These are phyloP conservation scores for Gentiana macrophylla DNA, from an alignment of 257 asterid genomes.

Conservation along the genomic window DNA sequence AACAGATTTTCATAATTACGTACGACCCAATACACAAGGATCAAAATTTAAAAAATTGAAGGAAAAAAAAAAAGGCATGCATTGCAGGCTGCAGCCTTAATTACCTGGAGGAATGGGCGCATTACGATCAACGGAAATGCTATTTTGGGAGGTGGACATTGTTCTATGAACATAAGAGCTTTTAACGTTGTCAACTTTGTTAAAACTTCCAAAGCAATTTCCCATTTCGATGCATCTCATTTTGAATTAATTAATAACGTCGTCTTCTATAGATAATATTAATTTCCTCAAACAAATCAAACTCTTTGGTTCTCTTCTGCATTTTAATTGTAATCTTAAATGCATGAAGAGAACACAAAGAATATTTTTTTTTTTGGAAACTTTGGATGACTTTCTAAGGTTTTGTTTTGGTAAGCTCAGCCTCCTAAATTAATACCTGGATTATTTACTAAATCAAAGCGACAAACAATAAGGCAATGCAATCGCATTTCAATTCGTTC, in stretches of 20 bases:
- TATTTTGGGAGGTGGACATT: neutral
- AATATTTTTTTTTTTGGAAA: too few species aligned
- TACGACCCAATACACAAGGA: neutral
- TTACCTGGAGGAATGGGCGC: neutral
- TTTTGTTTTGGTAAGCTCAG: too few species aligned
- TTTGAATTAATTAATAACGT: neutral
- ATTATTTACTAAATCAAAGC: too few species aligned
- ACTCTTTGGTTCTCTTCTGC: neutral
- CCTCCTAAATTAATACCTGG: too few species aligned
- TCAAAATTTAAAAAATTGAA: neutral
- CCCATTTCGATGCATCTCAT: constrained; percentile 10
- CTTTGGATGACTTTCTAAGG: too few species aligned
- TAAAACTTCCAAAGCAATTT: constrained; percentile 9
- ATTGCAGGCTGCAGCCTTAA: constrained; percentile 2
- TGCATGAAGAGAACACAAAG: too few species aligned
- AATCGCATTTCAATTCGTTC: too few species aligned
- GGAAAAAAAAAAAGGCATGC: neutral
- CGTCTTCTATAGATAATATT: too few species aligned
- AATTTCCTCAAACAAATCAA: neutral
- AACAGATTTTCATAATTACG: too few species aligned
- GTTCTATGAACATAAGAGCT: constrained; percentile 1
- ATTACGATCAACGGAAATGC: neutral
- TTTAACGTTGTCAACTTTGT: constrained; percentile 4
- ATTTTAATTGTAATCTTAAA: neutral
- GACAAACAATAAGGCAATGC: too few species aligned